Base-by-base conservation (phyloP, 164 flowering plant genomes). In the Malania oleifera region DNA sequence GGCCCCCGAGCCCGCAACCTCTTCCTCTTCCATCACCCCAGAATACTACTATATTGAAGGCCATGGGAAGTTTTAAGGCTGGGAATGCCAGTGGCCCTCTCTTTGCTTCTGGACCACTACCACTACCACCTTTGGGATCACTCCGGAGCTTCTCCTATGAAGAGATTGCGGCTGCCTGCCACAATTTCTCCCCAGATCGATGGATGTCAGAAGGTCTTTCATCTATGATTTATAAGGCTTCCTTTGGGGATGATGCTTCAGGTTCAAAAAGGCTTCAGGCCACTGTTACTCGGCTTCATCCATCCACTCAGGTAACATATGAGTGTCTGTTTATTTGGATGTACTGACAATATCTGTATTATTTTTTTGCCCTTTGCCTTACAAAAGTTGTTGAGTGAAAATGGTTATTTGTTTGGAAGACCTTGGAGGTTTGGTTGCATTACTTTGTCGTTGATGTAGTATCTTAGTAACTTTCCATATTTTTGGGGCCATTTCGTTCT, bases 11-110 rank as follows among this genome's bases (percentile, higher is more conserved):
- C 68, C 92, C 99, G 20, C 89, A 82, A 58, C 97, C 99, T 26
- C 87, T 93, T 58, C 99, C 99, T 47, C 95, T 93, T 58, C 99
- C 99, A 17, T 82, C 95, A 1, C 89, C 91, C 14, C 84, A 74
- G 55, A 63, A 63, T 61, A 52, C 67, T 46, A 55, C 67, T 23
- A 60, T 65, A 19, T 70, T 90, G 65, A 87, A 71, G 76, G 67
- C 67, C 50, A 56, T 59, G 27, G 80, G 80, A 52, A 93, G 98
- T 68, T 90, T 93, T 62, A 93, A 90, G 54, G 50, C 77, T 26
- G 71, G 15, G 48, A 76, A 52, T 63, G 13, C 54, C 11, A 86
- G 96, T 63, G 84, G 87, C 27, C 87, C 82, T 56, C 73, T 85
- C 4, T 59, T 53, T 63, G 55, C 82, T 52, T 80, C 99, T 40